Conservation (phyloP, 352 stramenopile genomes). For the Globisporangium cylindrosporum region DNA sequence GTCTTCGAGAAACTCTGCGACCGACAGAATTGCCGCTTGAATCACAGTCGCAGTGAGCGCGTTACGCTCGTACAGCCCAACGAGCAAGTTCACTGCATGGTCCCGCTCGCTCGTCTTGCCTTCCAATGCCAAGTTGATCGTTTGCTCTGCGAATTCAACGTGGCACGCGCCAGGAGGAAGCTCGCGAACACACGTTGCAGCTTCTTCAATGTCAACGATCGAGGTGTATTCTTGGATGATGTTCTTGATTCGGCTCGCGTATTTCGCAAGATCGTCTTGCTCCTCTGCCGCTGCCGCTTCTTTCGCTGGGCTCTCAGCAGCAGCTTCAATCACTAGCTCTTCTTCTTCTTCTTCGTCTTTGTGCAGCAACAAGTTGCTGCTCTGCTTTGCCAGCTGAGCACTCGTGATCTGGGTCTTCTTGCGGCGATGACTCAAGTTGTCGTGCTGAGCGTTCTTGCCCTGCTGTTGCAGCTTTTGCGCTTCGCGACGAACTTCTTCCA, state of each 20-base stretch:
- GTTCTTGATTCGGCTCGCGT: slow-evolving; percentile 75
- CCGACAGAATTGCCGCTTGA: slow-evolving; percentile 60
- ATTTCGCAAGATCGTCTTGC: slow-evolving; percentile 40
- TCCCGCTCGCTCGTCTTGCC: slow-evolving; percentile 69
- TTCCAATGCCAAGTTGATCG: slow-evolving; percentile 69
- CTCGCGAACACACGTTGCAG: slow-evolving; percentile 64
- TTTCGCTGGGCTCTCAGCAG: slow-evolving; percentile 7
- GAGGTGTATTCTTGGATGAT: slow-evolving; percentile 84
- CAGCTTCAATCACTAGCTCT: slow-evolving; percentile 13
- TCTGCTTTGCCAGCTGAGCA: slow-evolving; percentile 74
- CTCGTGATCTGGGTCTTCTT: slow-evolving; percentile 80
- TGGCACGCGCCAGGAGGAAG: slow-evolving; percentile 47
- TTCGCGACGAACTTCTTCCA: slow-evolving; percentile 81
- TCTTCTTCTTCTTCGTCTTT: slow-evolving; percentile 14
- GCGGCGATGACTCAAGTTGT: slow-evolving; percentile 66
- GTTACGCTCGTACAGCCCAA: slow-evolving; percentile 66
- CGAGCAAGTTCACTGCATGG: slow-evolving; percentile 71
- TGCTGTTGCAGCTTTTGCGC: slow-evolving; percentile 80
- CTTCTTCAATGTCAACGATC: slow-evolving; percentile 80
- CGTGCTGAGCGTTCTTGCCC: slow-evolving; percentile 87
- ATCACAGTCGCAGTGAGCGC: slow-evolving; percentile 70
- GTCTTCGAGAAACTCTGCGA: slow-evolving; percentile 83
- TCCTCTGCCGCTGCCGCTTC: slow-evolving; percentile 8
- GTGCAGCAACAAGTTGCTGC: slow-evolving; percentile 73
- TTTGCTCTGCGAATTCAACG: slow-evolving; percentile 67